Conservation (phyloP, 805 yeast species). For the Clavispora vitiphila region DNA sequence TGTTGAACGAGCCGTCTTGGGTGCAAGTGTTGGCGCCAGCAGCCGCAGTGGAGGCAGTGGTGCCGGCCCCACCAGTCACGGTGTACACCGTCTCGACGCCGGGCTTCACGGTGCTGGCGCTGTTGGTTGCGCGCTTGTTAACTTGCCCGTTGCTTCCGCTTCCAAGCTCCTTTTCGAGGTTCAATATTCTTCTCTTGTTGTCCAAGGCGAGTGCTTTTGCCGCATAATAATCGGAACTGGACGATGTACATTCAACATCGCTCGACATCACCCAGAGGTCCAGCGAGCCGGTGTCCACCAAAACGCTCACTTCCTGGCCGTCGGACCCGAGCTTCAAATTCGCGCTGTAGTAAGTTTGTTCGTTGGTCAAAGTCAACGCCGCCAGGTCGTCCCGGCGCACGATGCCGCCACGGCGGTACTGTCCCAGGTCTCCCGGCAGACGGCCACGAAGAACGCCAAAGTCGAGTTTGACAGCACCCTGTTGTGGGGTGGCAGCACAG, state of each 20-base stretch:
- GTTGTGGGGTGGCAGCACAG: slow-evolving; percentile 5
- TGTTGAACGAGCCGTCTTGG: slow-evolving; percentile 45
- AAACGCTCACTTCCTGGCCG: slow-evolving; percentile 23
- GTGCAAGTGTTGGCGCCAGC: slow-evolving; percentile 35
- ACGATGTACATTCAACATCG: neutral
- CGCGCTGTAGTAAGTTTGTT: slow-evolving; percentile 1
- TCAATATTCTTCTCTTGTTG: neutral
- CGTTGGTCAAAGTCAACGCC: slow-evolving; percentile 1
- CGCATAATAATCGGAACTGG: too few species aligned
- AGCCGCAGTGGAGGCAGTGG: neutral
- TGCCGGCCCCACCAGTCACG: neutral
- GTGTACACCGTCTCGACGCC: neutral
- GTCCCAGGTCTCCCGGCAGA: slow-evolving; percentile 3
- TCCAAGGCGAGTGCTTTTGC: too few species aligned
- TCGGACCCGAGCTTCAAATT: slow-evolving; percentile 20
- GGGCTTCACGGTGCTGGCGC: neutral
- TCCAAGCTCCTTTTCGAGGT: neutral
- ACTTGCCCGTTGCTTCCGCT: too few species aligned
- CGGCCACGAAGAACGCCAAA: slow-evolving; percentile 4
- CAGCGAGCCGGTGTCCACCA: slow-evolving; percentile 40
- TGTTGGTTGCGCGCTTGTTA: neutral
- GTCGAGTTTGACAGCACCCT: neutral
- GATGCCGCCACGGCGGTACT: slow-evolving; percentile 1
- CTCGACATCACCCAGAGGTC: slow-evolving; percentile 38
- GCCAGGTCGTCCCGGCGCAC: slow-evolving; percentile 2